Percentiles rank a stretch among this genome's conserved stretches.
Evolutionary conservation across 805 yeast genomes (phyloP).

Genomic region (Saturnispora galanensis): DNA sequence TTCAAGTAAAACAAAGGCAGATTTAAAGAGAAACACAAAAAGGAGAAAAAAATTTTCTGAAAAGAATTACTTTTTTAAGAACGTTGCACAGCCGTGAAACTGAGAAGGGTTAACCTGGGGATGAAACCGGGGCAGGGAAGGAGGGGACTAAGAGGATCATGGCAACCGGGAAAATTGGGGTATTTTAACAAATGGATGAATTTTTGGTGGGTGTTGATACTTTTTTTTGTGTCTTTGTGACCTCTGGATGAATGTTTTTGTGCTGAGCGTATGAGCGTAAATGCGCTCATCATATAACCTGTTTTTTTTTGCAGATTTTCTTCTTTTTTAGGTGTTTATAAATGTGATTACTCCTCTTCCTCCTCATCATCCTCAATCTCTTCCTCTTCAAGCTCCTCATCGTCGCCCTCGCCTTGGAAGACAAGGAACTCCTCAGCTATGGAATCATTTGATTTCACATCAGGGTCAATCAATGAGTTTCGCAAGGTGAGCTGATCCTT

Average conservation of each 20-base stretch:
- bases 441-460: conserved; percentile 10
- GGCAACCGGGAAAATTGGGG: no score
- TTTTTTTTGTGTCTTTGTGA: no score
- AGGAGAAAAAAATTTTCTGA: neutral
- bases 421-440: conserved; percentile 15
- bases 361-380: conserved; percentile 18
- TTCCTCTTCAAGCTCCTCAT: conserved; percentile 14
- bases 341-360: conserved; percentile 16
- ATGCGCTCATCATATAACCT: neutral
- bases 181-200: no score
- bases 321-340: conserved; percentile 1
- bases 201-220: no score
- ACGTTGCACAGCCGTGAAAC: no score
- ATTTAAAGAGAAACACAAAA: neutral
- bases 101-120: no score
- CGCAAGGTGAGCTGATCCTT: conserved; percentile 69
- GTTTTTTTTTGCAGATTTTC: no score
- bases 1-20: neutral
- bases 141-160: no score
- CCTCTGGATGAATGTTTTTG: no score
- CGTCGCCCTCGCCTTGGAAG: conserved; percentile 26
- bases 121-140: no score
- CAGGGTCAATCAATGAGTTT: conserved; percentile 26
- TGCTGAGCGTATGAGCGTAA: no score
- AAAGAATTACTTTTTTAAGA: no score